A percentile compares a stretch with the other conserved stretches of the same genome.
Conservation (phyloP, 306 rosid genomes). For the Malus sieversii region DNA sequence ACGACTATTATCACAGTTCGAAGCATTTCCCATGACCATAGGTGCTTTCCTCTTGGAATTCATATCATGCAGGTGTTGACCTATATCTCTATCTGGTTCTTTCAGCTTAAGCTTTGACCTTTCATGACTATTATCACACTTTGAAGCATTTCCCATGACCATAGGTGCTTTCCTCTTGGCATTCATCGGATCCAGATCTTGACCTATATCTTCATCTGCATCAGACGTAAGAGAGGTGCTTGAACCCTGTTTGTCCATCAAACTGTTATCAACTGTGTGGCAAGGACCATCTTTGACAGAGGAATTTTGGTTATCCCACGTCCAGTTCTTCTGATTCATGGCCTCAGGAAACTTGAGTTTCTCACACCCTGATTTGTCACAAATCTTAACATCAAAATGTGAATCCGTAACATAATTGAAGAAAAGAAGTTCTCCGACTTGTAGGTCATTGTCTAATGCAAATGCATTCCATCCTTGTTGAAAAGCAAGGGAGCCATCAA, state of each 20-base stretch:
- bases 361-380: constrained; percentile 43
- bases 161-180: not conserved
- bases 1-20: too few relatives aligned
- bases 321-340: constrained; percentile 22
- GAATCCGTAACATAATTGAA: constrained; percentile 31
- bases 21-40: too few relatives aligned
- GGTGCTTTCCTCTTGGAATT: too few relatives aligned
- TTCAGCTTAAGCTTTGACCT: too few relatives aligned
- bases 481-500: constrained; percentile 37
- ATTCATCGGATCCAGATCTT: not conserved
- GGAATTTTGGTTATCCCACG: not conserved
- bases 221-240: constrained; percentile 12
- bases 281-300: constrained; percentile 3
- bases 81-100: too few relatives aligned
- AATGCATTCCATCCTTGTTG: constrained; percentile 58
- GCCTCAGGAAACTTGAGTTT: constrained; percentile 24
- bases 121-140: not conserved
- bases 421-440: constrained; percentile 46
- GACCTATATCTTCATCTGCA: constrained; percentile 6
- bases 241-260: constrained; percentile 3
- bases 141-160: constrained; percentile 7
- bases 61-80: too few relatives aligned
- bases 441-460: constrained; percentile 34
- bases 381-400: constrained; percentile 49
- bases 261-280: constrained; percentile 1